phyloP scores from a whole-genome alignment of 768 basidiomycete species.

The Boletus sensibilis region DNA sequence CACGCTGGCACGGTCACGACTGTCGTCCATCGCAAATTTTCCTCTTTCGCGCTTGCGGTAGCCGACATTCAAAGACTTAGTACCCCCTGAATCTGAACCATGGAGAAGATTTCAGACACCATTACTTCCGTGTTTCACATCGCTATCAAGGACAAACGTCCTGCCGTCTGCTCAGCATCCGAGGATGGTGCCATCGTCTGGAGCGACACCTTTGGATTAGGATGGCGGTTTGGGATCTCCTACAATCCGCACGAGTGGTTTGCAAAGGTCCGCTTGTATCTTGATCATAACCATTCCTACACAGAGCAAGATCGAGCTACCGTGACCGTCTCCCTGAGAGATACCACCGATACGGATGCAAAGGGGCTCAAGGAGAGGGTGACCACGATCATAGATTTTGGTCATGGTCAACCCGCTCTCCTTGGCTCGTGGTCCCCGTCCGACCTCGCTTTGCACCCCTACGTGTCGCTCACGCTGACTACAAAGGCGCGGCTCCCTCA shows the following conservation, averaged over 20 bases:
- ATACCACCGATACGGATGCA: background rate
- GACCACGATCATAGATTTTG: slow-evolving; percentile 24
- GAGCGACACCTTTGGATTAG: slow-evolving; percentile 28
- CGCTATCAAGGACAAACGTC: slow-evolving; percentile 20
- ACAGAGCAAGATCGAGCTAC: slow-evolving; percentile 21
- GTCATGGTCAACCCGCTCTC: slow-evolving; percentile 23
- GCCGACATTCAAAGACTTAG: background rate
- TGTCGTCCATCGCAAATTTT: background rate
- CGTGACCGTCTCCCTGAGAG: slow-evolving; percentile 12
- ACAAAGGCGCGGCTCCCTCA: slow-evolving; percentile 18
- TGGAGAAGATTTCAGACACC: slow-evolving; percentile 30
- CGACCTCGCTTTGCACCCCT: slow-evolving; percentile 17
- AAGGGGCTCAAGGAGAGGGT: slow-evolving; percentile 10
- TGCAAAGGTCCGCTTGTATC: slow-evolving; percentile 22
- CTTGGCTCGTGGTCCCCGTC: slow-evolving; percentile 24
- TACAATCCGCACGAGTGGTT: slow-evolving; percentile 22
- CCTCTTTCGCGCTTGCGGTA: background rate
- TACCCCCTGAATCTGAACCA: background rate
- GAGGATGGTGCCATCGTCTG: slow-evolving; percentile 13
- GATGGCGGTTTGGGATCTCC: slow-evolving; percentile 29
- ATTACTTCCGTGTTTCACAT: slow-evolving; percentile 26
- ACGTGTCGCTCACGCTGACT: slow-evolving; percentile 20
- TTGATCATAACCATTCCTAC: slow-evolving; percentile 28
- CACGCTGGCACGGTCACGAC: background rate
- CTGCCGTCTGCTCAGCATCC: slow-evolving; percentile 14